phyloP scores from a whole-genome alignment of 1,139 yeast species.

The Saccharomyces pastorianus region DNA sequence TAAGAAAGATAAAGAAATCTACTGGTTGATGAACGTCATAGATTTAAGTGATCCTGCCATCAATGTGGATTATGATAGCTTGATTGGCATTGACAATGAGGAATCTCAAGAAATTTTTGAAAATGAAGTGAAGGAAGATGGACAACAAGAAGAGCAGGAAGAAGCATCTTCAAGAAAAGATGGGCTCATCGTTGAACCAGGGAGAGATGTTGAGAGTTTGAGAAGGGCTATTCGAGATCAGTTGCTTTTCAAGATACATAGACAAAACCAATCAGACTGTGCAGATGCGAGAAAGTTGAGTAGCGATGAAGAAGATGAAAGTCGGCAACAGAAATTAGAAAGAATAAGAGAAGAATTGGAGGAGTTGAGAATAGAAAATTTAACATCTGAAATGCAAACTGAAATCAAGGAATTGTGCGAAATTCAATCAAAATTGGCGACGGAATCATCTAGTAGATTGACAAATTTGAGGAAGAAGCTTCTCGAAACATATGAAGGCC shows the following conservation, averaged over 20 bases:
- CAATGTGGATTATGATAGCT: not conserved
- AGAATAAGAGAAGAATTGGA: not conserved
- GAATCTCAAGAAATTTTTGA: not conserved
- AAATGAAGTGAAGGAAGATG: not conserved
- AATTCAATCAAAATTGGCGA: not conserved
- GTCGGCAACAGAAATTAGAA: not conserved
- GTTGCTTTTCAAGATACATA: not conserved
- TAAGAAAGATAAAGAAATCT: not conserved
- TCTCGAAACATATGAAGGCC: not conserved
- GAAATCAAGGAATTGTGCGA: not conserved
- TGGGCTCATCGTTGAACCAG: not conserved
- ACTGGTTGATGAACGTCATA: constrained; percentile 3
- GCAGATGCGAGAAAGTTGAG: not conserved
- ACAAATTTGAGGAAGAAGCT: not conserved
- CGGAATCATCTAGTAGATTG: not conserved
- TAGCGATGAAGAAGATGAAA: not conserved
- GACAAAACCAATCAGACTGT: not conserved
- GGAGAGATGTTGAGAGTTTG: not conserved
- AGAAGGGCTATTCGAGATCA: not conserved
- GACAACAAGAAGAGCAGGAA: not conserved
- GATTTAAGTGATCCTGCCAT: not conserved
- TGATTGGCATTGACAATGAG: not conserved
- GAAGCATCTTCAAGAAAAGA: not conserved
- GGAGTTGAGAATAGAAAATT: not conserved
- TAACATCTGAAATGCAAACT: not conserved